Evolutionary conservation across 352 stramenopile species (phyloP).

Genomic region (Sclerospora graminicola): DNA sequence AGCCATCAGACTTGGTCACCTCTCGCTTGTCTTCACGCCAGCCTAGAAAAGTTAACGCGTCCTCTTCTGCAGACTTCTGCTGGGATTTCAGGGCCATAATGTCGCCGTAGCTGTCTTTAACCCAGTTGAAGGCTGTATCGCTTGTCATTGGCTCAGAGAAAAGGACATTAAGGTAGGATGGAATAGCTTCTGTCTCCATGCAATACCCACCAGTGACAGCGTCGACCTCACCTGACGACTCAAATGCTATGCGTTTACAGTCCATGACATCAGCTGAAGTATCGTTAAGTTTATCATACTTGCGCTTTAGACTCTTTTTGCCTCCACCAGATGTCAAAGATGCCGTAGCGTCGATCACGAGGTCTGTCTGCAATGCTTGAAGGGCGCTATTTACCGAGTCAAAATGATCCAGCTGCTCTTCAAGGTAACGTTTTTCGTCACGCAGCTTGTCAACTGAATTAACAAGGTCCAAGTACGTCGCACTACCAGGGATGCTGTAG

Average conservation of each 20-base stretch:
- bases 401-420: slow-evolving; percentile 31
- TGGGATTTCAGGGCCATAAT: slow-evolving; percentile 28
- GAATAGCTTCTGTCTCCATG: slow-evolving; percentile 27
- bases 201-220: slow-evolving; percentile 22
- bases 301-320: slow-evolving; percentile 26
- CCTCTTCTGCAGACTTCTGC: slow-evolving; percentile 7
- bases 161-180: slow-evolving; percentile 27
- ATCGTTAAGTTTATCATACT: slow-evolving; percentile 14
- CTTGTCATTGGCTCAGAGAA: slow-evolving; percentile 26
- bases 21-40: slow-evolving; percentile 26
- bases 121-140: slow-evolving; percentile 32
- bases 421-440: slow-evolving; percentile 29
- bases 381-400: slow-evolving; percentile 35
- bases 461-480: slow-evolving; percentile 27
- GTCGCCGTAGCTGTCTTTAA: slow-evolving; percentile 36
- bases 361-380: slow-evolving; percentile 27
- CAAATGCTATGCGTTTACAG: slow-evolving; percentile 7
- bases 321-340: slow-evolving; percentile 1
- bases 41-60: slow-evolving; percentile 12
- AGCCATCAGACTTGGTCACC: slow-evolving; percentile 4
- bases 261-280: slow-evolving; percentile 1
- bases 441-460: slow-evolving; percentile 23
- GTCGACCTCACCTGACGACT: slow-evolving; percentile 7
- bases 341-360: slow-evolving; percentile 12
- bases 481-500: slow-evolving; percentile 15